These are phyloP conservation scores for Apiospora hydei DNA, from an alignment of 2,329 filamentous ascomycete species.

Conservation along the genomic window DNA sequence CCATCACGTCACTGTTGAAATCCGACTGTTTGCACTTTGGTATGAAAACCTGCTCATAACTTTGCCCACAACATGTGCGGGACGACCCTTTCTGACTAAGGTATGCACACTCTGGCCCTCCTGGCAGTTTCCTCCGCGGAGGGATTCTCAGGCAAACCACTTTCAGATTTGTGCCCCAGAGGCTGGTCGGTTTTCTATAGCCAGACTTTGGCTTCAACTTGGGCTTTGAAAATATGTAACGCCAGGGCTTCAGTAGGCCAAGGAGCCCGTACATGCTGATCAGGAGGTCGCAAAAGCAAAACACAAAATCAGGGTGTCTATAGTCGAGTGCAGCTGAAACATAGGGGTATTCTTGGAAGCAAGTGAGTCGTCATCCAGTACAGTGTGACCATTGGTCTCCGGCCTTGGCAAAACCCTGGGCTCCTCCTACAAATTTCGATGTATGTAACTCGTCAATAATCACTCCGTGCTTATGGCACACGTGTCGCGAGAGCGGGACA, in stretches of 20 bases:
- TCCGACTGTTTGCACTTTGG: background rate
- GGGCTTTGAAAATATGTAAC: background rate
- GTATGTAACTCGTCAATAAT: background rate
- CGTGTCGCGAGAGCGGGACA: background rate
- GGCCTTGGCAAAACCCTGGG: background rate
- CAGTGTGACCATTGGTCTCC: background rate
- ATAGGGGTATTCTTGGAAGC: conserved; percentile 9
- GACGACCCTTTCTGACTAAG: background rate
- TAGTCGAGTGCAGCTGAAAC: conserved; percentile 9
- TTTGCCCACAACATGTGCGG: background rate
- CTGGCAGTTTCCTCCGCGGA: background rate
- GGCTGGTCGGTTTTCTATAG: background rate
- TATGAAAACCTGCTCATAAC: background rate
- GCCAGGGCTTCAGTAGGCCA: background rate
- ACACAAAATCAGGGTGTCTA: background rate
- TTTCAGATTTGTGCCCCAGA: background rate
- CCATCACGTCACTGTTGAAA: background rate
- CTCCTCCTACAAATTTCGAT: background rate
- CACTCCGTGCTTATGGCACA: background rate
- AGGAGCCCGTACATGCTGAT: background rate
- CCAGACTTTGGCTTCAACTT: background rate
- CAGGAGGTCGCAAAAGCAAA: background rate
- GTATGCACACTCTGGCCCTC: background rate
- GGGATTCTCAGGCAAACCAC: background rate
- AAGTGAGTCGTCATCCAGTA: conserved; percentile 15